Base-by-base conservation (phyloP, 768 basidiomycete genomes). In the Tricholoma matsutake region DNA sequence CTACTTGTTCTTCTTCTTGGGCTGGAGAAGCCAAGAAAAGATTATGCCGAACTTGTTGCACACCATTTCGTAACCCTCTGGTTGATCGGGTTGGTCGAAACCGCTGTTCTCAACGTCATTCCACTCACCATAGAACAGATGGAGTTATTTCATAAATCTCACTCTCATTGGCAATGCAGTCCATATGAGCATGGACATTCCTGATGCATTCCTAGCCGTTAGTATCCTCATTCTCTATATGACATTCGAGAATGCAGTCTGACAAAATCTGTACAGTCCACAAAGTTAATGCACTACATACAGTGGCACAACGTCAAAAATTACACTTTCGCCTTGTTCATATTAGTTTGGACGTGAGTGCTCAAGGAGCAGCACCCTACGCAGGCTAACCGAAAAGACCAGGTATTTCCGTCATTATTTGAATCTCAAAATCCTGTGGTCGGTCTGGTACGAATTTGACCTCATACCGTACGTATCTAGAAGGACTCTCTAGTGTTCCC, bases 171-270 rank as follows among this genome's bases (percentile, higher is more conserved):
- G 97, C 9, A 91, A 92, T 64, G 89, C 94, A 5, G 84, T 99
- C 29, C 98, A 89, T 68, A 82, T 96, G 76, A 97, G 94, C 71
- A 98, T 98, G 97, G 97, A 99, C 76, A 81, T 96, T 18, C 94
- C 96, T 0, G 97, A 99, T 70, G 76, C 86, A 34, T 92, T 90
- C 73, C 80, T 99, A 11, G 94, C 92, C 11, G 89, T 94, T 64
- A 64, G 89, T 77, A 32, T 52, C 34, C 49, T n/a, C 52, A n/a
- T 58, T 25, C 28, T n/a, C 34, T 14, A 35, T 25, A 2, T 6
- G 51, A 13, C 16, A 14, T 32, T 53, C 3, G 16, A 18, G 31
- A 6, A 18, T 31, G 9, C 14, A 6, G 34, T 34, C 35, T n/a
- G 31, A 22, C n/a, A 9, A 9, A 20, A 13, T 59, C 11, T 56